Evolutionary conservation across 345 rosid genomes (phyloP), one percentile per base, ranked within the genome.

Genomic region (Linum trigynum): DNA sequence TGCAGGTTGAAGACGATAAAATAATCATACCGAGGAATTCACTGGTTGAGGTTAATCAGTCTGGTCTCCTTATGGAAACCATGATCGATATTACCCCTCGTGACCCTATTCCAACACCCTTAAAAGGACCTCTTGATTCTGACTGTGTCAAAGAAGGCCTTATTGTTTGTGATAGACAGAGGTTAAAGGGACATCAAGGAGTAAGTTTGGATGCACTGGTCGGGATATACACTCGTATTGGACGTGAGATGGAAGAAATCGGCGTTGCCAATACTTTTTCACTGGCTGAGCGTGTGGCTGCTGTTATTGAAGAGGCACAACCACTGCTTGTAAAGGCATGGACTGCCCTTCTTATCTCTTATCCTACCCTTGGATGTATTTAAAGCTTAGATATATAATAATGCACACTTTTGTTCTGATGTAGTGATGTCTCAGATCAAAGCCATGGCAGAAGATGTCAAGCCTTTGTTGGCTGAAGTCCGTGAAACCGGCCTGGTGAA

Each of bases 61-160:
- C 99, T 50, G 99, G 99, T 74, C 96, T 95, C 72, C 82, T 91
- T 14, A 90, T 91, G 97, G 97, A 95, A 76, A 91, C 99, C 57
- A 10, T 95, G 81, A 91, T 95, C 36, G 97, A 95, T 65, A 87
- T 95, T 63, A 91, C 92, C 1, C 99, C 99, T 3, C 81, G 78
- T 65, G 65, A 89, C 76, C 99, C 98, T 50, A 86, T 95, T 74
- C 97, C 97, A 39, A 76, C 79, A 32, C 98, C 96, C 56, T 80
- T 87, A 0, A 82, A 82, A 7, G 87, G 96, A 62, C 99, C 99
- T 62, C 83, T 86, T 59, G 83, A 89, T 67, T 66, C 85, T 42
- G 91, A 83, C 57, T 95, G 99, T 71, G 76, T 72, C 61, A 83
- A 78, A 68, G 99, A 95, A 82, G 94, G 95, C 75, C 72, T 91